Evolutionary conservation across 2,329 filamentous ascomycete genomes (phyloP), one percentile per base, ranked within the genome.

Genomic region (Penicillium sp.): DNA sequence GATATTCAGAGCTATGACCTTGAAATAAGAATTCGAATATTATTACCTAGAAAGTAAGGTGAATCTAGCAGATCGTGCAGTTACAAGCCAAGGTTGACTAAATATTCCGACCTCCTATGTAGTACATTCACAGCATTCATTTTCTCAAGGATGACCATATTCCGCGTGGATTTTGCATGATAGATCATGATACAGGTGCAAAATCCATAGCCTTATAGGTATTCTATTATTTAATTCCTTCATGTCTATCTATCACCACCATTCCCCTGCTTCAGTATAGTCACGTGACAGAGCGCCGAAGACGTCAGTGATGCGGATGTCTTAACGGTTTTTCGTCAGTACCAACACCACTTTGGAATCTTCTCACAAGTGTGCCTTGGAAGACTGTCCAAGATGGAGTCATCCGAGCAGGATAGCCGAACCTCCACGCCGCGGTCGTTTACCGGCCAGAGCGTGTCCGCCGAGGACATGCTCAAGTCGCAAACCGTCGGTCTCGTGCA

Each of bases 401-500:
- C 33, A 22, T 60, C 51, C 5, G 78, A 80, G 50, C 71, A 75
- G 22, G 75, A 73, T 8, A 79, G 75, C 51, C 74, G 77, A 30
- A 77, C 75, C 42, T 80, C 80, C 22, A 83, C 81, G 30, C 81
- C 75, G 44, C 78, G 81, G 59, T 79, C 81, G 15, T 97, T 96
- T 78, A 89, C 89, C 1, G 84, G 89, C 45, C 91, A 93, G 73
- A 89, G 88, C 65, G 84, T 89, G 68, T 91, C 91, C 1, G 91
- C 91, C 1, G 88, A 94, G 76, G 89, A 97, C 73, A 84, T 92
- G 15, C 84, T 97, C 53, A 94, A 94, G 63, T 91, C 88, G 58
- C 89, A 92, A 73, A 96, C 92, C 0, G 93, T 97, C 68, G 95
- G 95, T 44, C 88, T 99, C 2, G 94, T 98, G 57, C 88, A 91